Base-by-base conservation (phyloP, 73 alveolate species). In the Paramecium sonneborni region DNA sequence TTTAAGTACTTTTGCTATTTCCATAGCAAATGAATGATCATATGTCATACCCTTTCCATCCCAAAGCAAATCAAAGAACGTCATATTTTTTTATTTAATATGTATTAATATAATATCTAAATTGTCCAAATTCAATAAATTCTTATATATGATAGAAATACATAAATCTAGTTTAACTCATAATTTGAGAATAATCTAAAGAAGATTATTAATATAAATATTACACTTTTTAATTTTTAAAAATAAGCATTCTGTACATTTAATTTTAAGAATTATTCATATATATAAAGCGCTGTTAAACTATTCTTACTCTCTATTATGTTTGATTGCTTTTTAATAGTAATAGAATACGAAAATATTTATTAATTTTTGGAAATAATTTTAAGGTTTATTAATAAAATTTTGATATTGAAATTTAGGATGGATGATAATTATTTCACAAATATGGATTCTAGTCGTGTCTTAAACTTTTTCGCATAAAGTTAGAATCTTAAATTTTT, bases 41-140 rank as follows among this genome's bases (percentile, higher is more conserved):
- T 72, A 72, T 1, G 35, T 38, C 86, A 72, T 72, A 35, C 44
- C 35, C 5, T 72, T 72, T 14, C 86, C 86, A 38, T 72, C 86
- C 86, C 86, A 72, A 18, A 72, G 44, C 18, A 32, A 35, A 37
- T 72, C 86, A 35, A 72, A 72, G 86, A 72, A 72, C 57, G 86
- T 35, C 86, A 72, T 72, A 18, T 52, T 52, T 52, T 52, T 6
- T 52, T 20, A 52, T 52, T 52, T 15, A 52, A 52, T 52, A 52
- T 52, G 68, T 52, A 52, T n/a, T 52, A 52, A 11, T 44, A 44
- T 52, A n/a, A 52, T 18, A 18, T 52, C 12, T 52, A 52, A 15
- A 18, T 48, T 3, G 7, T 52, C 6, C 18, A 15, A 15, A n/a
- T 52, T 18, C 23, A 52, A 3, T 52, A 15, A 52, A 52, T 52